Conservation (phyloP, 2,329 filamentous ascomycete genomes). For the Chlorencoelia australis region DNA sequence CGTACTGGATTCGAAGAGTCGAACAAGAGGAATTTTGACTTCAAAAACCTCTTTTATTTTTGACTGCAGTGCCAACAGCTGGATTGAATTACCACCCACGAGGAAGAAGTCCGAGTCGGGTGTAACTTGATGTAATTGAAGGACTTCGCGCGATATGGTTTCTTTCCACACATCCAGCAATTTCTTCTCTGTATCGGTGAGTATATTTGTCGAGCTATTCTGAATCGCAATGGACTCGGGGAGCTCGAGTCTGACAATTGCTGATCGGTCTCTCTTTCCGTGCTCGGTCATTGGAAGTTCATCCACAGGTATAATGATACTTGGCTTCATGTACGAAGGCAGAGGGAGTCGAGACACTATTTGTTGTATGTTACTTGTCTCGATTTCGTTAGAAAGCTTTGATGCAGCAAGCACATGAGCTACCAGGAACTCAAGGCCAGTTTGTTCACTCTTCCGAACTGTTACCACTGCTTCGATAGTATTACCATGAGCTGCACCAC, state of each 20-base stretch:
- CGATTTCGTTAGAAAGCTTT: no score
- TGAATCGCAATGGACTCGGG: no score
- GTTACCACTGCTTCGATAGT: no score
- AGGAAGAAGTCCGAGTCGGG: constrained; percentile 24
- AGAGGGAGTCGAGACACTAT: not conserved
- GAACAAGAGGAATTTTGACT: constrained; percentile 13
- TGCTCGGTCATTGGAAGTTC: not conserved
- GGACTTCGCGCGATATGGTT: no score
- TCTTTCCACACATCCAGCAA: constrained; percentile 9
- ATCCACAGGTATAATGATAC: not conserved
- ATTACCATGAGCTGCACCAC: no score
- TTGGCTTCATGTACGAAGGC: not conserved
- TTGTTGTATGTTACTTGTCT: no score
- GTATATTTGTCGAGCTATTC: no score
- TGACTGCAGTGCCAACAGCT: constrained; percentile 24
- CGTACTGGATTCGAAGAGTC: constrained; percentile 19
- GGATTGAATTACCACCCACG: constrained; percentile 29
- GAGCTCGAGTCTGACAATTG: not conserved
- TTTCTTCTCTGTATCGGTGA: not conserved
- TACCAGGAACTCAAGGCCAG: no score
- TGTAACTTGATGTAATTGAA: not conserved
- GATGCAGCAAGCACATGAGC: no score
- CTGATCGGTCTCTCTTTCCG: not conserved
- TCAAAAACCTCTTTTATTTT: constrained; percentile 19
- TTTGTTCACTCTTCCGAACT: no score